Base-by-base conservation (phyloP, 2,329 filamentous ascomycete genomes). In the Colletotrichum sp. region DNA sequence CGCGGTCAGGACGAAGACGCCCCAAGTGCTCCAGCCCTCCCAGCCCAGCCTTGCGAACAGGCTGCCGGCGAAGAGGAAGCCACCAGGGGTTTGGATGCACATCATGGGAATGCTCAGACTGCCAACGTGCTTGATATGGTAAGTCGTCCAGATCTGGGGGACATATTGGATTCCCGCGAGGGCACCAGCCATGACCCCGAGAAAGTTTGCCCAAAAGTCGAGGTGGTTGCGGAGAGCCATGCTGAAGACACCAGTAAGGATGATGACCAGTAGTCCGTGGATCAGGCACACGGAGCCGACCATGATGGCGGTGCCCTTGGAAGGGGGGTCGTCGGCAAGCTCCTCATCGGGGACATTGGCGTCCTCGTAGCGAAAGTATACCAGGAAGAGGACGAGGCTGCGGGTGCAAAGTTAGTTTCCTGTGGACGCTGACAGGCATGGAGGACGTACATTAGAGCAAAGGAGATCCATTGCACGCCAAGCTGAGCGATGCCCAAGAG, bases 71-170 rank as follows among this genome's bases (percentile, higher is more conserved):
- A 98, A 99, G 8, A 99, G 87, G 79, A 98, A 93, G 75, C 95
- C 96, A 1, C 97, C 97, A 0, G 97, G 97, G 0, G 96, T 98
- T 84, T 99, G 97, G 39, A 99, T 98, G 83, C 95, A 94, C 96
- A 99, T 99, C 94, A 98, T 99, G 6, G 95, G 94, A 72, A 99
- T 97, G 81, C 95, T 98, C 80, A 99, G 87, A 83, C 96, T 98
- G 71, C 96, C 96, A 3, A 98, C 94, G 80, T 96, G 93, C 82
- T 96, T 94, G 74, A 98, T 88, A 69, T 89, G 91, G 86, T 95
- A 98, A 0, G 97, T 99, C 69, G 95, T 98, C 87, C 93, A 96
- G 78, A 99, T 98, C 86, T 99, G 97, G 0, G 97, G 97, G 19
- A 99, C 88, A 85, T 99, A 99, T 86, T 99, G 97, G 27, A 99